Evolutionary conservation across 495 filamentous ascomycete species (phyloP), one percentile per base, ranked within the genome.

Genomic region (Lindgomyces ingoldianus): DNA sequence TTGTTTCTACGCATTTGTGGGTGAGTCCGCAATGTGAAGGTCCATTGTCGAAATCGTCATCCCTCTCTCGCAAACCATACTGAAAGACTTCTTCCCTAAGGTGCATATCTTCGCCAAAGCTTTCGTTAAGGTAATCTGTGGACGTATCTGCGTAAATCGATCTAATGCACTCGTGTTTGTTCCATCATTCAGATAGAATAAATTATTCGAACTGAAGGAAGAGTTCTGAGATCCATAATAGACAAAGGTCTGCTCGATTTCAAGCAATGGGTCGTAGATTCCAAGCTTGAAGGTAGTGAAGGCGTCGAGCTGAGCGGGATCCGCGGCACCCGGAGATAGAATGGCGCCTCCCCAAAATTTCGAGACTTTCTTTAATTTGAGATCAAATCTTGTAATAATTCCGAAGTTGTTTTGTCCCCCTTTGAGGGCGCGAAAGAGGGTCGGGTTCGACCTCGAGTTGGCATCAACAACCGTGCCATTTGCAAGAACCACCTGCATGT

Each of bases 121-220:
- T n/a, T n/a, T n/a, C n/a, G n/a, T n/a, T n/a, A n/a, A n/a, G n/a
- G n/a, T 57, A 52, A 12, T 3, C 16, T 41, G 36, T 41, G 36
- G 36, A 8, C 9, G 8, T 41, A 41, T 41, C 9, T 16, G 8
- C 36, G 36, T 41, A 41, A 41, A 41, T 41, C 9, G 36, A 16
- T 41, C 36, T 41, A 41, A 16, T 16, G 36, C 8, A 16, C 36
- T 41, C 8, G 16, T 41, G 36, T 41, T 41, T 52, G 49, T 4
- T 3, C 25, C 1, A 36, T 46, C 33, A n/a, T 70, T 49, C 62
- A 74, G 62, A 30, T 74, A 75, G 18, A 74, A 61, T 26, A 75
- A 73, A 27, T 65, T 36, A 30, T 22, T 39, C 25, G 27, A 62
- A 49, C 56, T 42, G 53, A 41, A 41, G 36, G 8, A 41, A 16